Evolutionary conservation across 495 filamentous ascomycete genomes (phyloP), one percentile per base, ranked within the genome.

Genomic region (Antarctomyces pellizariae): DNA sequence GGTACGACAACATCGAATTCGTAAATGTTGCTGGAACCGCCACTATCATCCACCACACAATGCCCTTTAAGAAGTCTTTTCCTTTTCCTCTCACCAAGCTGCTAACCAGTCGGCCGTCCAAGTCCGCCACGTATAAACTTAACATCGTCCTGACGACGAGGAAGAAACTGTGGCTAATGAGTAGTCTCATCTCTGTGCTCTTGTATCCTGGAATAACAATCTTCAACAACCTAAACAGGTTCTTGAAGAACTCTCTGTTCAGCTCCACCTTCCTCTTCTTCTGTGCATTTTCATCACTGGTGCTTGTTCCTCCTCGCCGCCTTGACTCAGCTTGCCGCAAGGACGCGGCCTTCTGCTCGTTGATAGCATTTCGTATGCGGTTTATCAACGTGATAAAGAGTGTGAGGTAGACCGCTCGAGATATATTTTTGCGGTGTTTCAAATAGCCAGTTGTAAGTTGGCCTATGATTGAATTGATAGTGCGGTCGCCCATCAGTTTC

Each of bases 31-130:
- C 89, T 3, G 86, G 86, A n/a, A 97, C 59, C 22, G 86, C 82
- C 38, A 97, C 84, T 36, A 79, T 50, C 86, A 97, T 97, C 86
- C 86, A 97, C 82, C 84, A 95, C 3, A 89, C 67, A 36, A 97
- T 64, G 6, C 79, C 73, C 24, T 66, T 65, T 39, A 95, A 54
- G 38, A 97, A 97, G 29, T 90, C 79, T 49, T 63, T 82, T 11
- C 86, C 86, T 38, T 71, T 84, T 4, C 86, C 86, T 41, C 79
- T 68, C 14, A 97, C 79, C 31, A 97, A 49, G 37, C 67, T 78
- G 46, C 82, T 90, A 16, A 95, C 86, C 19, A 97, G 59, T 27
- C 66, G 66, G 18, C 86, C 86, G 47, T 97, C 86, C 57, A 97
- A 66, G 48, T 89, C 86, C 3, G 86, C 86, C 6, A 97, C 83